Evolutionary conservation across 1,139 yeast species (phyloP), one percentile per base, ranked within the genome.

Genomic region (Pichia sp.): DNA sequence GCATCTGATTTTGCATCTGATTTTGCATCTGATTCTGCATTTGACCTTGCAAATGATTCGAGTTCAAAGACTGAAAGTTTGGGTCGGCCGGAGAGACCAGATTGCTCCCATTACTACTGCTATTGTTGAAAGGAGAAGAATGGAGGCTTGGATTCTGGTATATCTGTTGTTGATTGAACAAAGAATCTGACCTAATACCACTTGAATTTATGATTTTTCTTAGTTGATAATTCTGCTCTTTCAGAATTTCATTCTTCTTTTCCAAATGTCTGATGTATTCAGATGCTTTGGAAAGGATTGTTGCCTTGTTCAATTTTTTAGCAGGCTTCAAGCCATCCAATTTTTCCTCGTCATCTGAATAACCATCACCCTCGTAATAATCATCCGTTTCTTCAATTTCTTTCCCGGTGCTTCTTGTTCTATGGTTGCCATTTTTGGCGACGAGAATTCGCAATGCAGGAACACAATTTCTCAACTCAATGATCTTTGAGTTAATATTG

Each of bases 401-500:
- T 26, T 61, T 62, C 13, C 54, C 58, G 6, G 59, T 47, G 41
- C 57, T 59, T 23, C 59, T 57, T 0, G 65, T 57, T 52, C 65
- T 62, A 73, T 74, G 54, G 52, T 62, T 56, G 74, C 66, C 63
- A 47, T 59, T 64, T 53, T 64, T 67, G 6, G 72, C 66, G 15
- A 68, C 65, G 15, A 69, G 75, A 34, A 80, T 78, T 57, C 84
- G 71, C 52, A 81, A 72, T 2, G 85, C 74, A 1, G 95, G 95
- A 30, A 87, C 93, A 45, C 88, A 87, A 62, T 87, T 90, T 61
- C 92, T 73, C 49, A 87, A 78, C 54, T 84, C 85, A 54, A 82
- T 67, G 51, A 87, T 86, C 70, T 86, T 86, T 57, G 86, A 81
- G 67, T 87, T 87, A 64, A 87, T 85, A 64, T 85, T 85, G 36